These are phyloP conservation scores for Nicotiana tabacum DNA, from an alignment of 257 asterid genomes.

Conservation along the genomic window DNA sequence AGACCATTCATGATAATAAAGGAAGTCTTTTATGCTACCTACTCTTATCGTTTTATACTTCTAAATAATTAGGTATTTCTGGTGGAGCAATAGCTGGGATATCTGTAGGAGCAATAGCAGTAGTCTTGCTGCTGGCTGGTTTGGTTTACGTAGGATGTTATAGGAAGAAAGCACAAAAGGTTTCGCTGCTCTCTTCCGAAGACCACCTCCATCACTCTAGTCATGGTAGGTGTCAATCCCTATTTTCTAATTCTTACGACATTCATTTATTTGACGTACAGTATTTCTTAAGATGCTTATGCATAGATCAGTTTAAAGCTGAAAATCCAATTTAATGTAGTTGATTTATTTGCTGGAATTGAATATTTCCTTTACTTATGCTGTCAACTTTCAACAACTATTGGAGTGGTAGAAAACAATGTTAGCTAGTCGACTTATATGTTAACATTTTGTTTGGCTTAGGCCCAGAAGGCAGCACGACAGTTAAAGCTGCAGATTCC, in stretches of 20 bases:
- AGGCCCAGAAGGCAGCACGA: slow-evolving; percentile 25
- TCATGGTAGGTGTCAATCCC: slow-evolving; percentile 20
- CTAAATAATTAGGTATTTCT: slow-evolving; percentile 53
- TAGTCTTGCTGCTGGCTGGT: slow-evolving; percentile 41
- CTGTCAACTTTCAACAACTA: not conserved
- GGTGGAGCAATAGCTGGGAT: slow-evolving; percentile 79
- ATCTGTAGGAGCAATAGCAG: slow-evolving; percentile 41
- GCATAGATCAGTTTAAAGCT: not conserved
- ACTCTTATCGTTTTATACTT: slow-evolving; percentile 12
- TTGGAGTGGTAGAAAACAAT: not conserved
- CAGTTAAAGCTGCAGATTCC: slow-evolving; percentile 35
- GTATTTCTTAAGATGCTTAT: not conserved
- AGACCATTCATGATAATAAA: slow-evolving; percentile 8
- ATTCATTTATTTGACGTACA: not conserved
- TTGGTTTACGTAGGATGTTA: slow-evolving; percentile 37
- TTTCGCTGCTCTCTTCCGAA: slow-evolving; percentile 42
- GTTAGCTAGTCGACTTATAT: not conserved
- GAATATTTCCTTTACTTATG: not conserved
- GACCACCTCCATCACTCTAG: slow-evolving; percentile 37
- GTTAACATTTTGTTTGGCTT: slow-evolving; percentile 17
- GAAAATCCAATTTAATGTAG: not conserved
- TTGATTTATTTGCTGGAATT: not conserved
- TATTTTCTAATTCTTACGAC: slow-evolving; percentile 9
- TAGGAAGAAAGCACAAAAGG: slow-evolving; percentile 44
- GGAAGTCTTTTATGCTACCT: slow-evolving; percentile 15